Evolutionary conservation across 225 moss, liverwort and hornwort species (phyloP).

Genomic region (Polytrichum commune): DNA sequence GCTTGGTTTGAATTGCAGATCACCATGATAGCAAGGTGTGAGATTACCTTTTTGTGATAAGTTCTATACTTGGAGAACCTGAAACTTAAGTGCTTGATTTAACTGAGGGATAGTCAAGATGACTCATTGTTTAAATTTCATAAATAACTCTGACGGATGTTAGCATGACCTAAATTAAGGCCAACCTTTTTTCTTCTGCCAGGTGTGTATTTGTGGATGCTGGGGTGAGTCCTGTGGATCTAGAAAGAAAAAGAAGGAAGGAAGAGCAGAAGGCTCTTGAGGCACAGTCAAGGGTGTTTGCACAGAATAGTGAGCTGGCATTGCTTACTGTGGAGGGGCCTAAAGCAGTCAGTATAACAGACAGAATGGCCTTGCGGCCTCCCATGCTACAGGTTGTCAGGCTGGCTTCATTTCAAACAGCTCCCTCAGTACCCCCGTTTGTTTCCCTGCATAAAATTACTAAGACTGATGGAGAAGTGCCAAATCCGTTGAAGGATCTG

Average conservation of each 20-base stretch:
- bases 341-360: constrained; percentile 46
- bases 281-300: constrained; percentile 65
- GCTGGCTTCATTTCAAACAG: constrained; percentile 88
- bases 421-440: constrained; percentile 87
- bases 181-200: constrained; percentile 2
- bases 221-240: constrained; percentile 84
- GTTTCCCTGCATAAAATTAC: constrained; percentile 75
- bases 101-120: no score
- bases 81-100: no score
- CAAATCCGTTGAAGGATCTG: constrained; percentile 64
- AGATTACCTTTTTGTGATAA: no score
- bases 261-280: constrained; percentile 74
- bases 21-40: no score
- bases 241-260: constrained; percentile 90
- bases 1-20: no score
- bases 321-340: constrained; percentile 81
- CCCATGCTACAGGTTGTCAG: constrained; percentile 99
- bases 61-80: no score
- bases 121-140: no score
- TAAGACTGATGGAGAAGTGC: constrained; percentile 70
- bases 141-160: no score
- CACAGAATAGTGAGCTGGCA: constrained; percentile 74
- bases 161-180: no score
- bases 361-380: constrained; percentile 79
- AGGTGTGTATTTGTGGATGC: constrained; percentile 99